Evolutionary conservation across 441 rosid species (phyloP), one percentile per base, ranked within the genome.

Genomic region (Euphorbia schlechtendalii): DNA sequence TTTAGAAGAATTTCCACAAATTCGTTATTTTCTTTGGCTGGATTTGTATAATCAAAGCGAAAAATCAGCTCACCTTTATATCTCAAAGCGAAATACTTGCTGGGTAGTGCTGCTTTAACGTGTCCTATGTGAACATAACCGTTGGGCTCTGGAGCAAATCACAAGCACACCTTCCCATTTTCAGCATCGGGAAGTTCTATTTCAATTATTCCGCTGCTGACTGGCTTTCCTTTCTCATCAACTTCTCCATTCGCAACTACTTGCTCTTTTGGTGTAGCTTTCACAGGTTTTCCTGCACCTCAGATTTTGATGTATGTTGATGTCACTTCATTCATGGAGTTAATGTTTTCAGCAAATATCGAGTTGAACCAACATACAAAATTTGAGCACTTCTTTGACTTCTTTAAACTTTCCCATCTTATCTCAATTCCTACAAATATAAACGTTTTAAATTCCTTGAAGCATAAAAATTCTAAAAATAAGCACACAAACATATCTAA

Each of bases 101-200:
- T 93, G 68, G 90, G 25, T 38, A 90, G 71, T 30, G 96, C 97
- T 0, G 97, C 99, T 68, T 93, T 93, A 18, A 95, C 85, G 63
- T 90, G 97, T 38, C 97, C 96, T 48, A 93, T 90, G 71, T 90
- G 97, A 76, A 90, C 96, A 79, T 73, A 93, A 43, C 99, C 97
- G 15, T 95, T 93, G 48, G 99, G 96, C 63, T 90, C 97, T 4
- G 97, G n/a, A n/a, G n/a, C n/a, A n/a, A n/a, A n/a, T n/a, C n/a
- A n/a, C n/a, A n/a, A n/a, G n/a, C n/a, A n/a, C 41, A 93, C 95
- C 72, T 85, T 84, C 53, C 99, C 95, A 38, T 78, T 15, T 67
- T 86, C 95, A 71, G 97, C 96, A 57, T 75, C n/a, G n/a, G n/a
- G 95, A 71, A 93, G 85, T 72, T 86, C 90, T 9, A 93, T 81